Conservation (phyloP, 2,329 filamentous ascomycete species). For the Proliferodiscus dingleyae region DNA sequence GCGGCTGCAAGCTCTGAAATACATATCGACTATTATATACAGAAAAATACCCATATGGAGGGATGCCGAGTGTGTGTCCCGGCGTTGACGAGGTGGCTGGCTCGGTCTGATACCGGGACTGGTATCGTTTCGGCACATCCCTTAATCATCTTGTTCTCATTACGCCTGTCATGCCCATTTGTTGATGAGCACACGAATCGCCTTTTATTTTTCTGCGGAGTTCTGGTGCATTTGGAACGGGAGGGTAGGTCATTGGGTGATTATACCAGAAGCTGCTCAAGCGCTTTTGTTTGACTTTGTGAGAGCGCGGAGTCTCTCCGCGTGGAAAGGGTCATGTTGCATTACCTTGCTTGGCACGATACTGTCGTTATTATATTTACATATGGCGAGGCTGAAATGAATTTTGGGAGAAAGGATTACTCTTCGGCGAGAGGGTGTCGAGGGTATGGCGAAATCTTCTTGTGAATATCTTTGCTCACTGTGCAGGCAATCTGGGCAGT, state of each 20-base stretch:
- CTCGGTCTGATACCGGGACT: neutral
- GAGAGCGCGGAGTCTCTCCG: too few species aligned
- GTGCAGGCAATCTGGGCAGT: neutral
- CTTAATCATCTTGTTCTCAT: neutral
- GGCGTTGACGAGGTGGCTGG: neutral
- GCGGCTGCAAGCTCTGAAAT: neutral
- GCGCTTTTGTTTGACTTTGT: slow-evolving; percentile 6
- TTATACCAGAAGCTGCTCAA: slow-evolving; percentile 16
- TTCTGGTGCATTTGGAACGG: slow-evolving; percentile 10
- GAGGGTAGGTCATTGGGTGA: neutral
- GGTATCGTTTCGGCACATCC: neutral
- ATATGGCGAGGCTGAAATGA: neutral
- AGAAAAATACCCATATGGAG: too few species aligned
- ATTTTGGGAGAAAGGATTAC: neutral
- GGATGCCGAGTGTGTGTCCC: neutral
- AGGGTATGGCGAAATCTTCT: neutral
- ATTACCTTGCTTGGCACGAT: neutral
- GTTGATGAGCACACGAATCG: slow-evolving; percentile 5
- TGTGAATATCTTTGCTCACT: slow-evolving; percentile 8
- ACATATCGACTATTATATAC: too few species aligned
- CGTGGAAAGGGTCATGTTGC: neutral
- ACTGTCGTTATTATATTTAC: neutral
- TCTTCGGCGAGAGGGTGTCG: too few species aligned
- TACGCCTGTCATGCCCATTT: neutral
- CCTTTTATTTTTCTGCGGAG: slow-evolving; percentile 13